Conservation (phyloP, 176 grass and related monocot genomes). For the Aegilops umbellulata region DNA sequence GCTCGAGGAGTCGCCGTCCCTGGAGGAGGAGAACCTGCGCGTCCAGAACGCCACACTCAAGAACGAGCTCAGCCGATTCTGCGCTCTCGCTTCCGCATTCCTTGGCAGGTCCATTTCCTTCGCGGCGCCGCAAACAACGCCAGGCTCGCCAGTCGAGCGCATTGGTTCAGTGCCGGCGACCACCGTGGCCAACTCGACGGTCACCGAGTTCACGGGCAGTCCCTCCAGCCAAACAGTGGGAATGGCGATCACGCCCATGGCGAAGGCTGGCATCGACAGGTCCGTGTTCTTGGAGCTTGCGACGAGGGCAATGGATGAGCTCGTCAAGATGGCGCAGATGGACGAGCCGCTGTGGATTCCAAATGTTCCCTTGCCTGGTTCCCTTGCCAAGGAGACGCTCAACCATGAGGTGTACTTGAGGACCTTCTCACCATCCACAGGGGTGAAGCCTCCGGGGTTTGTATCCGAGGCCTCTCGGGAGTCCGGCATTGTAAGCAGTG, state of each 20-base stretch:
- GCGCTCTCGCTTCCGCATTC: slow-evolving; percentile 63
- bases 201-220: slow-evolving; percentile 43
- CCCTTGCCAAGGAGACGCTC: slow-evolving; percentile 27
- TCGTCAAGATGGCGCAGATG: slow-evolving; percentile 89
- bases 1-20: slow-evolving; percentile 45
- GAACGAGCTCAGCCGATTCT: slow-evolving; percentile 71
- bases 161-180: slow-evolving; percentile 12
- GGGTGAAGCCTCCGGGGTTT: slow-evolving; percentile 56
- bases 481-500: slow-evolving; percentile 52
- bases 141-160: slow-evolving; percentile 50
- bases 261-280: slow-evolving; percentile 27
- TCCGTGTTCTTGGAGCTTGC: slow-evolving; percentile 73
- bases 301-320: slow-evolving; percentile 65
- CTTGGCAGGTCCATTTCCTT: slow-evolving; percentile 51
- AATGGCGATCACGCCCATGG: slow-evolving; percentile 40
- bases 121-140: slow-evolving; percentile 2
- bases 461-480: slow-evolving; percentile 78
- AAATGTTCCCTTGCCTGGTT: slow-evolving; percentile 7
- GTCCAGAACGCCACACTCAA: slow-evolving; percentile 78
- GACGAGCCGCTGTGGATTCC: slow-evolving; percentile 72
- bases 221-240: slow-evolving; percentile 35
- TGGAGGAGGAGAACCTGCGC: slow-evolving; percentile 64
- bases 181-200: slow-evolving; percentile 26
- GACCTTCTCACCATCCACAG: slow-evolving; percentile 48
- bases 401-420: slow-evolving; percentile 68